These are phyloP conservation scores for Rosa rugosa DNA, from an alignment of 306 rosid genomes.

Conservation along the genomic window DNA sequence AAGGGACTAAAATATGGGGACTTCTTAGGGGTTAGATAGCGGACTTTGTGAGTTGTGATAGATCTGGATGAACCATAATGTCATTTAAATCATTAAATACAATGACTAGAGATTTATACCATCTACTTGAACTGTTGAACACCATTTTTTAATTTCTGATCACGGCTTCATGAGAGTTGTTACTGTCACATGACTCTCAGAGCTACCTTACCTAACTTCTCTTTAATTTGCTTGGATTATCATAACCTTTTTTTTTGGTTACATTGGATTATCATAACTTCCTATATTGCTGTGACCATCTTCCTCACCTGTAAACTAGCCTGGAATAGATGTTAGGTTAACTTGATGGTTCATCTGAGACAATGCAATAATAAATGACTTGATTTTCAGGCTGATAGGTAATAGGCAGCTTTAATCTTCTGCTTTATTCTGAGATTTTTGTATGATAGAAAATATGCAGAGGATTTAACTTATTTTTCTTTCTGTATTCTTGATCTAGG, in stretches of 20 bases:
- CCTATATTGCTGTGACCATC: not conserved
- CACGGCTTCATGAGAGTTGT: not conserved
- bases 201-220: not conserved
- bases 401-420: not conserved
- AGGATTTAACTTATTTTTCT: not conserved
- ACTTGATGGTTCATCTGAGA: not conserved
- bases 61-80: not conserved
- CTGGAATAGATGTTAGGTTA: not conserved
- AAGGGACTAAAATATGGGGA: not conserved
- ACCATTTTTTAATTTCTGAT: not conserved
- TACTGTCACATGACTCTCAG: not conserved
- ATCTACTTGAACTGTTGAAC: not conserved
- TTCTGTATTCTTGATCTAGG: not conserved
- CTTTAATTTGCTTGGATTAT: not conserved
- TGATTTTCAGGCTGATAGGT: not conserved
- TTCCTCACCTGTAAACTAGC: constrained; percentile 39
- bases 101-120: not conserved
- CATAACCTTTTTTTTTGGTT: too few relatives aligned
- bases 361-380: not conserved
- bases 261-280: not conserved
- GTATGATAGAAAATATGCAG: not conserved
- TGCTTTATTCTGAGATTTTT: not conserved
- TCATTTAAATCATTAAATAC: not conserved
- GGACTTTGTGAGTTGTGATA: too few relatives aligned
- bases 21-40: too few relatives aligned